Base-by-base conservation (phyloP, 2,329 filamentous ascomycete species). In the Colletotrichum salicis region DNA sequence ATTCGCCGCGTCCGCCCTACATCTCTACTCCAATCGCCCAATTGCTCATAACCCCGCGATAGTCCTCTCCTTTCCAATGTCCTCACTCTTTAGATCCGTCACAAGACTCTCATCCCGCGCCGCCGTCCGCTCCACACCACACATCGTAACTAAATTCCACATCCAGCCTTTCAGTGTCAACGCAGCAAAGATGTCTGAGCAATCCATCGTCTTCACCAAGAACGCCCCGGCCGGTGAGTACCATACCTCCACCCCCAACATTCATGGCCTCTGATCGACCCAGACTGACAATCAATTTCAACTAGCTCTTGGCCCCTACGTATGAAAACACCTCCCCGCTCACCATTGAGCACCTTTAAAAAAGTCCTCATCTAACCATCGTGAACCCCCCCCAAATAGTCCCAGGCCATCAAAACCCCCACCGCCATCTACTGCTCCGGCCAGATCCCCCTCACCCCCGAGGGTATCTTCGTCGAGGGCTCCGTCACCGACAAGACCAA, bases 401-500 rank as follows among this genome's bases (percentile, higher is more conserved):
- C 89, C 74, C 90, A 92, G 79, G 90, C 90, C 77, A 88, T 91
- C 83, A 91, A 91, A 84, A 92, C 90, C 72, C 85, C 89, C 27
- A 85, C 84, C 64, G 88, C 89, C 79, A 90, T 92, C 83, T 92
- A 91, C 85, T 90, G 88, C 84, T 92, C 90, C 13, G 90, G 90
- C 68, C 89, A 94, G 83, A 95, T 97, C 79, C 94, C 94, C 71
- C 84, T 87, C 74, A 89, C 88, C 74, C 82, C 86, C 70, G 81
- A 86, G 67, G 89, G 89, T 74, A 86, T 85, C 78, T 82, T 91
- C 63, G 77, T 90, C 58, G 83, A 88, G 79, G 90, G 89, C 75
- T 86, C 85, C 77, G 91, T 92, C 76, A 85, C 86, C 78, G 85
- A 95, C 76, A 89, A 90, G 84, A 91, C 90, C 33, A 83, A 84